phyloP scores from a whole-genome alignment of 2,329 filamentous ascomycete species.

The Ceratocystis alfenasii region DNA sequence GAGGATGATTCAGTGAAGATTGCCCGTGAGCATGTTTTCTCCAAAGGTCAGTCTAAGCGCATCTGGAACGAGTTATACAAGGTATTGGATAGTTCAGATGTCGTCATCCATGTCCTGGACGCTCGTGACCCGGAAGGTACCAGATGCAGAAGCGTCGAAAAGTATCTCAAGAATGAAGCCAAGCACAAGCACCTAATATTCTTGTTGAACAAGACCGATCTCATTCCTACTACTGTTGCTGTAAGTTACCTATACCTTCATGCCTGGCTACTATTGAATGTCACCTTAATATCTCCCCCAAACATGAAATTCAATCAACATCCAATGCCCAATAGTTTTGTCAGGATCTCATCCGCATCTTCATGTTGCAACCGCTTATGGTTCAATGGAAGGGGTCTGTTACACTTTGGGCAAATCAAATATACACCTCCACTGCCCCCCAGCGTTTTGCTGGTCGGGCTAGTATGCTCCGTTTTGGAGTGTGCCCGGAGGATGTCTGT shows the following conservation, averaged over 20 bases:
- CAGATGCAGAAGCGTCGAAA: slow-evolving; percentile 64
- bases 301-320: neutral
- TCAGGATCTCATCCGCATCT: slow-evolving; percentile 58
- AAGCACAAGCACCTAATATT: slow-evolving; percentile 79
- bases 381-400: slow-evolving; percentile 78
- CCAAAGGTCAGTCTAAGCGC: slow-evolving; percentile 86
- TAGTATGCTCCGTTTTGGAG: slow-evolving; percentile 83
- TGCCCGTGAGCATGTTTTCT: slow-evolving; percentile 77
- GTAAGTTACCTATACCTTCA: slow-evolving; percentile 52
- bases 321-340: slow-evolving; percentile 52
- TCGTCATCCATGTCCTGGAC: slow-evolving; percentile 89
- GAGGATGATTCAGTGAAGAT: slow-evolving; percentile 41
- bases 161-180: slow-evolving; percentile 79
- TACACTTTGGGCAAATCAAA: slow-evolving; percentile 98
- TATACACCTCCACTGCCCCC: slow-evolving; percentile 34
- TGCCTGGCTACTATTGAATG: no score
- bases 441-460: slow-evolving; percentile 36
- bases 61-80: slow-evolving; percentile 97
- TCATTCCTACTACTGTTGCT: slow-evolving; percentile 83
- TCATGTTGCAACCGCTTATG: slow-evolving; percentile 30
- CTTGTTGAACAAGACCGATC: slow-evolving; percentile 46
- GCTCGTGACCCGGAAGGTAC: slow-evolving; percentile 83
- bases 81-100: slow-evolving; percentile 70
- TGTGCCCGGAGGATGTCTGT: slow-evolving; percentile 59
- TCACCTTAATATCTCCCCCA: slow-evolving; percentile 16